phyloP scores from a whole-genome alignment of 2,329 filamentous ascomycete species.

The Helotiales sp. region DNA sequence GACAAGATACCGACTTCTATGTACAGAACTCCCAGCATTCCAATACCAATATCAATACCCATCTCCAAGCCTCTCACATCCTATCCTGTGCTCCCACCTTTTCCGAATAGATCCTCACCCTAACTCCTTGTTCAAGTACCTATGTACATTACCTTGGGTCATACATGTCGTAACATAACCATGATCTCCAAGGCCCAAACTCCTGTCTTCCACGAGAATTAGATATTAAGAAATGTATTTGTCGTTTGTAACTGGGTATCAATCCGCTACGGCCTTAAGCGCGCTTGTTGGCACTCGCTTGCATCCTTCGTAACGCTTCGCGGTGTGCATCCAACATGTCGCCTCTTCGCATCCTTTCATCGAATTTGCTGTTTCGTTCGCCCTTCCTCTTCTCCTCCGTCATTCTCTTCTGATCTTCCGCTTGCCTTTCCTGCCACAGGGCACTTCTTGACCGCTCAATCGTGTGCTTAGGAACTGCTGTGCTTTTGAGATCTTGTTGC shows the following conservation, averaged over 20 bases:
- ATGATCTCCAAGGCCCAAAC: not conserved
- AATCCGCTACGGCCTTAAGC: conserved; percentile 15
- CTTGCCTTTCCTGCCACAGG: conserved; percentile 60
- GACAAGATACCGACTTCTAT: not conserved
- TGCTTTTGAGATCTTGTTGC: conserved; percentile 61
- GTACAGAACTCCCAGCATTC: conserved; percentile 2
- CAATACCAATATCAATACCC: conserved; percentile 1
- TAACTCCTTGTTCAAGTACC: not conserved
- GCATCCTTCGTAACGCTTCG: conserved; percentile 81
- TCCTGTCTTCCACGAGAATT: conserved; percentile 6
- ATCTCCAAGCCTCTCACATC: not conserved
- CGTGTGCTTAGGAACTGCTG: conserved; percentile 37
- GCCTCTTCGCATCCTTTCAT: conserved; percentile 76
- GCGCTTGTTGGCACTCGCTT: conserved; percentile 47
- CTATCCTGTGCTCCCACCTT: not conserved
- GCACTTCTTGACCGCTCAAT: conserved; percentile 60
- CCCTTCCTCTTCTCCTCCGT: conserved; percentile 62
- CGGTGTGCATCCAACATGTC: conserved; percentile 78
- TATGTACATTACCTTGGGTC: conserved; percentile 11
- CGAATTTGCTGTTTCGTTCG: conserved; percentile 66
- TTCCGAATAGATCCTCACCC: not conserved
- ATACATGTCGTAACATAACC: not conserved
- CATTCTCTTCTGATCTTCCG: conserved; percentile 63
- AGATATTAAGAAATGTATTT: conserved; percentile 21
- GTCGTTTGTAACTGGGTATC: conserved; percentile 2